Conservation (phyloP, 148 eudicot species). For the Fagopyrum tataricum region DNA sequence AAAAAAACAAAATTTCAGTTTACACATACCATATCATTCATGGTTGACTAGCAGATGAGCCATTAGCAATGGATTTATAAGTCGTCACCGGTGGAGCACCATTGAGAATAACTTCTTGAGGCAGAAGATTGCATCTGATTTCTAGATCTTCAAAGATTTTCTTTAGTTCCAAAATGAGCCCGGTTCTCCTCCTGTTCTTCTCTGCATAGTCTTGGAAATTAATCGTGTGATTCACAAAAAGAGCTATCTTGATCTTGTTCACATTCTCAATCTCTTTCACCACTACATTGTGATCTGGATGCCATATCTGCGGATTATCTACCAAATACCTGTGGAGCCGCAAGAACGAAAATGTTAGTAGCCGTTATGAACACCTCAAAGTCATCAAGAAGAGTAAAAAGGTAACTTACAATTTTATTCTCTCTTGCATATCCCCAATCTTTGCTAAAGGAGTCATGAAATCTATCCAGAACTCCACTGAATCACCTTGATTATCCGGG, state of each 20-base stretch:
- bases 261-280: conserved; percentile 60
- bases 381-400: conserved; percentile 2
- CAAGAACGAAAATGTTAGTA: not conserved
- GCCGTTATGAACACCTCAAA: not conserved
- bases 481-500: conserved; percentile 59
- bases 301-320: conserved; percentile 32
- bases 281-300: conserved; percentile 45
- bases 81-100: not conserved
- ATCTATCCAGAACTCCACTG: conserved; percentile 48
- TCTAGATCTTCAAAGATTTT: conserved; percentile 54
- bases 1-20: not conserved
- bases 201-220: conserved; percentile 57
- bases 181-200: conserved; percentile 44
- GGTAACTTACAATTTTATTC: conserved; percentile 46
- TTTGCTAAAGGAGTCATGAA: conserved; percentile 47
- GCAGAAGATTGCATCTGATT: conserved; percentile 57
- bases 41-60: not conserved
- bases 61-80: not conserved
- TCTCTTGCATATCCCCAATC: conserved; percentile 42
- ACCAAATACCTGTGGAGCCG: conserved; percentile 7
- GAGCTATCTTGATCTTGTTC: conserved; percentile 55
- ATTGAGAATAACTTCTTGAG: conserved; percentile 64
- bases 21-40: not conserved
- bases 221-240: conserved; percentile 62
- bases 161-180: conserved; percentile 58